Conservation (phyloP, 164 flowering plant genomes). For the Stephania japonica region DNA sequence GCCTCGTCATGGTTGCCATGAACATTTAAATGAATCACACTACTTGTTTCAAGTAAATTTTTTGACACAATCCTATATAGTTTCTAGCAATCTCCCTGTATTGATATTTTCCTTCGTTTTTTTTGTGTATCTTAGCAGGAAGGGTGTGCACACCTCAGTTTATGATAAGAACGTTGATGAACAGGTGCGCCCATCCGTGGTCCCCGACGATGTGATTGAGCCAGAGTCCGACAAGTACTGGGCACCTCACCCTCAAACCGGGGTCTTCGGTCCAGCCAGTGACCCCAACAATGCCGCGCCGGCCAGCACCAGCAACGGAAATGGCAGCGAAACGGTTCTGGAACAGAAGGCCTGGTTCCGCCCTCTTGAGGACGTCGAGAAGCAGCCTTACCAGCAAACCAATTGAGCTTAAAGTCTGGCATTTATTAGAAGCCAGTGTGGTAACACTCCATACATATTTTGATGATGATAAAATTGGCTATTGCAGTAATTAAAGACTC, state of each 20-base stretch:
- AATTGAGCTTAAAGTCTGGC: background rate
- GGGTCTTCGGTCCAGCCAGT: conserved; percentile 70
- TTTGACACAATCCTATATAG: too few species aligned
- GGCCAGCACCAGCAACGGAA: conserved; percentile 15
- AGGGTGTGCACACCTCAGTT: conserved; percentile 39
- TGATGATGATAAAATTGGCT: too few species aligned
- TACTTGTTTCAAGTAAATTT: too few species aligned
- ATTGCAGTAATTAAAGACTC: too few species aligned
- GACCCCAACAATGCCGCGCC: conserved; percentile 19
- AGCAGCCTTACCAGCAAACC: conserved; percentile 26
- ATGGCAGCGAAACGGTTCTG: conserved; percentile 31
- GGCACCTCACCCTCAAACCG: conserved; percentile 77
- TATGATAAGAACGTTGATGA: conserved; percentile 89
- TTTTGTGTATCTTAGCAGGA: conserved; percentile 24
- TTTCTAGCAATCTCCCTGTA: too few species aligned
- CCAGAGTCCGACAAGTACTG: conserved; percentile 61
- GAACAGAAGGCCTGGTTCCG: conserved; percentile 85
- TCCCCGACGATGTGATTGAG: conserved; percentile 58
- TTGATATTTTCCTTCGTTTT: too few species aligned
- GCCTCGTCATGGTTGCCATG: too few species aligned
- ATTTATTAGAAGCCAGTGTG: too few species aligned
- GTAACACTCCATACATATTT: too few species aligned
- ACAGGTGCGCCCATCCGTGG: conserved; percentile 32
- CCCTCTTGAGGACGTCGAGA: conserved; percentile 68
- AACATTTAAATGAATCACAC: too few species aligned